These are phyloP conservation scores for Globisporangium cylindrosporum DNA, from an alignment of 352 stramenopile species.

Conservation along the genomic window DNA sequence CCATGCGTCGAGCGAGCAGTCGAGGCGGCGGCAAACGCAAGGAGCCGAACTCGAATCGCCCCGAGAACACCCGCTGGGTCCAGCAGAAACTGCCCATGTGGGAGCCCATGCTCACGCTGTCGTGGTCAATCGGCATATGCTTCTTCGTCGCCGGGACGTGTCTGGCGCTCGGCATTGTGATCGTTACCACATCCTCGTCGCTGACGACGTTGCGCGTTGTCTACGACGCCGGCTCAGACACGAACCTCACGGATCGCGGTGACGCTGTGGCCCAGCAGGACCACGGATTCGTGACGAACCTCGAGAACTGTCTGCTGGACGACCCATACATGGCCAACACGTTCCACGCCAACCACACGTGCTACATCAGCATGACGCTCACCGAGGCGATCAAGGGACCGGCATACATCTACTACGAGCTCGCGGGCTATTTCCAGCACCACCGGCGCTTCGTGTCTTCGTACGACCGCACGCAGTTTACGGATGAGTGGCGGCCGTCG, in stretches of 20 bases:
- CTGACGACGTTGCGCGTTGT: slow-evolving; percentile 60
- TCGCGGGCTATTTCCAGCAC: slow-evolving; percentile 65
- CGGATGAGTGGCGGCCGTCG: slow-evolving; percentile 45
- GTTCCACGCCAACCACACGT: slow-evolving; percentile 75
- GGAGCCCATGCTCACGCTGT: slow-evolving; percentile 72
- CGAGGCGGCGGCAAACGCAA: slow-evolving; percentile 3
- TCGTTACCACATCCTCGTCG: slow-evolving; percentile 43
- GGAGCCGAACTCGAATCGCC: slow-evolving; percentile 37
- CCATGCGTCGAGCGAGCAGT: slow-evolving; percentile 8
- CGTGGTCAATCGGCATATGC: slow-evolving; percentile 55
- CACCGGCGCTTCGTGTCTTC: slow-evolving; percentile 74
- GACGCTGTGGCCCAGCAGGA: slow-evolving; percentile 26
- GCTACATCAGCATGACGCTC: slow-evolving; percentile 60
- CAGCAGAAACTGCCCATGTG: slow-evolving; percentile 73
- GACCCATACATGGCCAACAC: slow-evolving; percentile 39
- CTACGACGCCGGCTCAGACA: slow-evolving; percentile 48
- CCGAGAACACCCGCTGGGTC: slow-evolving; percentile 46
- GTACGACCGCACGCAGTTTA: slow-evolving; percentile 63
- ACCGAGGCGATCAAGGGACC: slow-evolving; percentile 33
- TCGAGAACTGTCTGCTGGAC: slow-evolving; percentile 55
- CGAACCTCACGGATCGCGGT: slow-evolving; percentile 19
- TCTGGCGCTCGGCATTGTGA: slow-evolving; percentile 42
- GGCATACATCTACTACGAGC: slow-evolving; percentile 62
- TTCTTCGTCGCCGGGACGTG: slow-evolving; percentile 41
- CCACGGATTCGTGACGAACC: slow-evolving; percentile 31